Base-by-base conservation (phyloP, 306 rosid genomes). In the Citrullus mucosospermus region DNA sequence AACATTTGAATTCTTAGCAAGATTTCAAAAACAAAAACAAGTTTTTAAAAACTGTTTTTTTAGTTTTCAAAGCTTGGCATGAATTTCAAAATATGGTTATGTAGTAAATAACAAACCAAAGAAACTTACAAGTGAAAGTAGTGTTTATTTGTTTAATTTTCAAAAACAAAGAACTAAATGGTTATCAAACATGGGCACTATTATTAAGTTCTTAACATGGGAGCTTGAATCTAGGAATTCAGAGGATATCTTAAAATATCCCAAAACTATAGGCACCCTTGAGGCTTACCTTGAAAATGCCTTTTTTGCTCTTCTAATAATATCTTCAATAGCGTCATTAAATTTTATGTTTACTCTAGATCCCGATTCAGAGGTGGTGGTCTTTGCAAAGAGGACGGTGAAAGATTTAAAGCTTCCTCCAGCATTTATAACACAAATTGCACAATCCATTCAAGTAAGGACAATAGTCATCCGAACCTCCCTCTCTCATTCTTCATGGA, bases 401-500 rank as follows among this genome's bases (percentile, higher is more conserved):
- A 92, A 84, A 82, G 97, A 92, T 85, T 85, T 95, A 76, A 90
- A 90, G 85, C 92, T 95, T 18, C 96, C 97, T 77, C 96, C 93
- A 1, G 88, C 86, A 63, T 91, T 91, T 62, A 85, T 92, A 1
- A 92, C 95, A 12, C 93, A 85, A 63, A 91, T 92, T 78, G 96
- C 93, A 82, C 88, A 85, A 67, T 90, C 98, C 59, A 93, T 93
- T 86, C 96, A 92, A 85, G 97, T 91, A 82, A 81, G 62, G 15
- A 81, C 60, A 72, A 65, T 20, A 39, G 63, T 75, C 38, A 8
- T 15, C 78, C 12, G n/a, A n/a, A 3, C 20, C 44, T 65, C 38
- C 39, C 39, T 70, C 57, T 46, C 76, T 18, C 76, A 46, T 50
- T 22, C 57, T 44, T 25, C 76, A 70, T 18, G 76, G 76, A 70